Base-by-base conservation (phyloP, 139 green algal species). In the Chlamydomonas applanata region DNA sequence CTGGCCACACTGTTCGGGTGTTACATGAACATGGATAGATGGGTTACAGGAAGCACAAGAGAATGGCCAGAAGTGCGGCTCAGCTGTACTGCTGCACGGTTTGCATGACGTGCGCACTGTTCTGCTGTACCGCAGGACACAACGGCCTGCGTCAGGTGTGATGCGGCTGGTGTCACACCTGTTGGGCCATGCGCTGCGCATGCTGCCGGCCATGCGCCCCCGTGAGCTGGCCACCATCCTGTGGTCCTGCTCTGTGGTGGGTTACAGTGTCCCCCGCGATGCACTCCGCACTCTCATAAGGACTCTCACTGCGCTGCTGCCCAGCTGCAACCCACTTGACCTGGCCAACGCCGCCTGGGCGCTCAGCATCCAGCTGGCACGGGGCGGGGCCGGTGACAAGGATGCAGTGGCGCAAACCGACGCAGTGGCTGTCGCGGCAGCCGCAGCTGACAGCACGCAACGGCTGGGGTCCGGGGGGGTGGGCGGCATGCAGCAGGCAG, bases 301-400 rank as follows among this genome's bases (percentile, higher is more conserved):
- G 59, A 7, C 22, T 7, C 22, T 22, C 59, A 66, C 59, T 35
- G 59, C 59, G n/a, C 59, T 40, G n/a, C 30, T 66, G 3, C 3
- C n/a, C 4, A 35, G 24, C n/a, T 66, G 59, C 59, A 66, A 66
- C 59, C n/a, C 29, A 7, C 29, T 66, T 4, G 59, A 66, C 25
- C 9, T 66, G 24, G 30, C n/a, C 59, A 66, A 66, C 25, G 59
- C 35, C n/a, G 59, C 30, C n/a, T 66, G 59, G 59, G 24, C 59
- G n/a, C 59, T 66, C n/a, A 30, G 29, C 59, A 35, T 30, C 3
- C 59, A 66, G n/a, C 59, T 66, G n/a, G 9, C n/a, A 11, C 20
- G 11, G 20, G 53, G 53, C 53, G 4, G 4, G 53, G 4, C 53
- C 5, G 53, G 53, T 7, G 11, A 16, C 24, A 35, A 30, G n/a